phyloP scores from a whole-genome alignment of 1,284 basidiomycete genomes.

The Phylloporus sp. region DNA sequence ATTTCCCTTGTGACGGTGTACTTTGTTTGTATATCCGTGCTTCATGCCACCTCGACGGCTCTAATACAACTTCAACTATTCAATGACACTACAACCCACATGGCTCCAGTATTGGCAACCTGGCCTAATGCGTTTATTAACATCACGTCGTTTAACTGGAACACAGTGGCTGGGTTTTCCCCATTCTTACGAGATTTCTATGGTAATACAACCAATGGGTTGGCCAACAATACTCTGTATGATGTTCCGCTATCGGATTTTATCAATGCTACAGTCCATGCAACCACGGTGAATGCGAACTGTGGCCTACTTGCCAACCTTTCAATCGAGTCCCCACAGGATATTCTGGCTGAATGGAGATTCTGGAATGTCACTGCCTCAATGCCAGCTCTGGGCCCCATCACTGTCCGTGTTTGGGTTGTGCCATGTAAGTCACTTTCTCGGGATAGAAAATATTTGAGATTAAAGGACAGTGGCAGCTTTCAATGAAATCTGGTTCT shows the following conservation, averaged over 20 bases:
- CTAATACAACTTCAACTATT: neutral
- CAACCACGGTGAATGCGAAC: neutral
- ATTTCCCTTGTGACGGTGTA: neutral
- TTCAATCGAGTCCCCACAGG: neutral
- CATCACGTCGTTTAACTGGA: neutral
- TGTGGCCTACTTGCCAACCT: neutral
- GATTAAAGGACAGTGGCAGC: no score
- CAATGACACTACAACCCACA: neutral
- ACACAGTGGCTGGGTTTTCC: neutral
- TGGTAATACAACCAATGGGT: neutral
- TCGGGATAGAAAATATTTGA: no score
- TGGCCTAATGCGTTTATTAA: slow-evolving; percentile 1
- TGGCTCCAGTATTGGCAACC: neutral
- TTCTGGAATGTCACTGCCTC: neutral
- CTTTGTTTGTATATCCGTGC: neutral
- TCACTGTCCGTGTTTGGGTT: neutral
- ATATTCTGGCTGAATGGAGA: no score
- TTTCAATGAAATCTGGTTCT: no score
- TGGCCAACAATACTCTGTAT: no score
- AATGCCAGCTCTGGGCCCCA: neutral
- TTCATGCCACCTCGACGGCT: slow-evolving; percentile 2
- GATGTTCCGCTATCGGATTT: neutral
- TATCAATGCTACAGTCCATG: slow-evolving; percentile 1
- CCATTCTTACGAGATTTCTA: neutral
- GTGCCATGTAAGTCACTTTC: no score